Evolutionary conservation across 2,329 filamentous ascomycete genomes (phyloP), one percentile per base, ranked within the genome.

Genomic region (Simplicillium sp.): DNA sequence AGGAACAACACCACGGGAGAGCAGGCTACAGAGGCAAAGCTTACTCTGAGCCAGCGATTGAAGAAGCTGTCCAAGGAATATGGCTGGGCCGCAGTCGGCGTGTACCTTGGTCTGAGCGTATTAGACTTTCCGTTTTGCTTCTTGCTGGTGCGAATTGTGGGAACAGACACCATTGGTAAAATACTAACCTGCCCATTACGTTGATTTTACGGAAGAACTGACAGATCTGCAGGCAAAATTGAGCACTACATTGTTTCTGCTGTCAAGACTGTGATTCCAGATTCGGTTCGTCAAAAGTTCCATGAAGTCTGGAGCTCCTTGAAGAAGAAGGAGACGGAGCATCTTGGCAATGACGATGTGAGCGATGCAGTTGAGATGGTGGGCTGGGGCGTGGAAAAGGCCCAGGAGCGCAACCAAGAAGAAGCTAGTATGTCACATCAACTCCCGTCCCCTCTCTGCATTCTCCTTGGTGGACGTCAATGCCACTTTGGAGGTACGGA

Each of bases 51-150:
- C 2, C 79, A 80, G 47, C 75, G 83, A 18, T 67, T 97, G 57
- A 88, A 82, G 62, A 87, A 86, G 57, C 75, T 98, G 36, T 88
- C 84, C 3, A 80, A 82, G 48, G 90, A 97, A 61, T 98, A 98
- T 61, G 92, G 92, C 33, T 97, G 89, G 87, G 76, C 85, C 3
- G 89, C 89, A 1, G 63, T 96, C 5, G 90, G 88, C n/a, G 86
- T 98, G 12, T 98, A 98, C 61, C 62, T 96, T 11, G 71, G 71
- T 1, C 66, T 98, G 41, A 89, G 85, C 34, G 83, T 85, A 31
- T 66, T 95, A 39, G 92, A 98, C 64, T 94, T 97, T 49, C 92
- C 92, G 1, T 86, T 97, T 58, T 97, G 90, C 65, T 98, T 95
- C 66, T 64, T 94, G 41, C 78, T 92, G 9, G 92, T 98, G 36